phyloP scores from a whole-genome alignment of 768 basidiomycete genomes.

The Lentinus brumalis region DNA sequence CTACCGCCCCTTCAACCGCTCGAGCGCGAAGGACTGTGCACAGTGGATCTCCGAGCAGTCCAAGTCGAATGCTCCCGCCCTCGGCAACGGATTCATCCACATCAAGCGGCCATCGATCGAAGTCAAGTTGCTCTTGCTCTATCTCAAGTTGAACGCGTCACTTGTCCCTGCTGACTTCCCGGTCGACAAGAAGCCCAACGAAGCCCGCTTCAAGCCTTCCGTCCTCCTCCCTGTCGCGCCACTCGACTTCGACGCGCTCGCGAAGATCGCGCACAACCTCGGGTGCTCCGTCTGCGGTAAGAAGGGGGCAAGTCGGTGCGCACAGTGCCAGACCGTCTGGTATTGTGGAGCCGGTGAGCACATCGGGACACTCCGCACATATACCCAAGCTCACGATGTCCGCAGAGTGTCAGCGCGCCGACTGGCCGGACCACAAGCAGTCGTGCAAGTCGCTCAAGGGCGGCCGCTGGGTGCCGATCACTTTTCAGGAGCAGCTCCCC shows the following conservation, averaged over 20 bases:
- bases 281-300: conserved; percentile 45
- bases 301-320: conserved; percentile 35
- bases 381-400: no score
- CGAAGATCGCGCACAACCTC: conserved; percentile 33
- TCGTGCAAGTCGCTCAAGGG: conserved; percentile 41
- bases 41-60: not conserved
- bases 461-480: conserved; percentile 39
- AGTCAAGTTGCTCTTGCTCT: conserved; percentile 34
- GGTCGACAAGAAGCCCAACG: conserved; percentile 21
- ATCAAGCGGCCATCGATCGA: conserved; percentile 28
- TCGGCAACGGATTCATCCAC: not conserved
- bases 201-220: conserved; percentile 31
- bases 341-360: conserved; percentile 40
- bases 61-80: not conserved
- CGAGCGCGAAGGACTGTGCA: not conserved
- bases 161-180: conserved; percentile 30
- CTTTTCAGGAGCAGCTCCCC: conserved; percentile 4
- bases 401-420: conserved; percentile 41
- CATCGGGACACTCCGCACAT: not conserved
- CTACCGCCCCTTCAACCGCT: conserved; percentile 2
- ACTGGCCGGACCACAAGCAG: conserved; percentile 43
- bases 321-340: conserved; percentile 35
- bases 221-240: conserved; percentile 41
- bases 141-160: conserved; percentile 36
- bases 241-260: conserved; percentile 36